Evolutionary conservation across 169 alveolate species (phyloP), one percentile per base, ranked within the genome.

Genomic region (Babesia bovis): DNA sequence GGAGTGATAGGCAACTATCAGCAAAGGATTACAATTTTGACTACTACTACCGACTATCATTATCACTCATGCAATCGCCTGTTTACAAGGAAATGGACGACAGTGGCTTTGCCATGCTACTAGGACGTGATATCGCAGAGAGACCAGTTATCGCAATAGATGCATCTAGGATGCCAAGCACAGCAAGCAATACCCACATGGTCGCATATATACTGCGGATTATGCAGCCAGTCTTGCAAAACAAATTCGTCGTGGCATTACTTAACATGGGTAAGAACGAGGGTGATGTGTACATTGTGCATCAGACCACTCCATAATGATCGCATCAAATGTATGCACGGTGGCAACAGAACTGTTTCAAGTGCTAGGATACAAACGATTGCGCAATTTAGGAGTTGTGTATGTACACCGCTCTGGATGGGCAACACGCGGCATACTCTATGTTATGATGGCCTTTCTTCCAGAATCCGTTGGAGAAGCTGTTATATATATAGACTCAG

Each of bases 131-230:
- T 57, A 49, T 45, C 21, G 66, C 63, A 10, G 50, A 67, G 30
- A 42, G 85, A 23, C 85, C 85, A 7, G 85, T 77, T 35, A 56
- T 77, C 74, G 72, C 72, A 52, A 67, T 77, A 28, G 76, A 77
- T 40, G 65, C 81, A 25, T 32, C 45, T 10, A 60, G 23, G 21
- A 60, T 50, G 42, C 63, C 66, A 30, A 42, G 41, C 33, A 40
- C 55, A 28, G 28, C 44, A 23, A 45, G 50, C 44, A 28, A 57
- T 25, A 49, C 60, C 19, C 65, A 77, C 42, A 35, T 71, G 21
- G 53, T 77, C 19, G 66, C 72, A 23, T 77, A 77, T 71, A 47
- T 58, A 30, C 57, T 77, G 76, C 78, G 82, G 4, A 50, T 66
- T 19, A 58, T 67, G 66, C 70, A 77, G 36, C 82, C 82, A 49